Conservation (phyloP, 164 flowering plant species). For the Cinnamomum chago region DNA sequence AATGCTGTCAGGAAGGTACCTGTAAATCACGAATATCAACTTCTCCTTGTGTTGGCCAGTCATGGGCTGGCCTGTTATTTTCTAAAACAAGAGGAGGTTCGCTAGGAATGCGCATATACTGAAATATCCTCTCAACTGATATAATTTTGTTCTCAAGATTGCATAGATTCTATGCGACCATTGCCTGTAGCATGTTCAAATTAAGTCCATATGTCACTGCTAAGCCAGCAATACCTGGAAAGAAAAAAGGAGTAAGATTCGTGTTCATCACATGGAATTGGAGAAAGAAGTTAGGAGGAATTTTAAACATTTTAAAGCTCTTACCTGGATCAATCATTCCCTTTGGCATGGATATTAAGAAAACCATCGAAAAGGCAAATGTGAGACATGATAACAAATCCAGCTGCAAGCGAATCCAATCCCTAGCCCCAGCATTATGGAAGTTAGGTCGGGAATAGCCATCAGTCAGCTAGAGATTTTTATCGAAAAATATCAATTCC, state of each 20-base stretch:
- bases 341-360: constrained; percentile 35
- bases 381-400: constrained; percentile 31
- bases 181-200: constrained; percentile 28
- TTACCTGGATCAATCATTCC: constrained; percentile 37
- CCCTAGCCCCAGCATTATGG: constrained; percentile 29
- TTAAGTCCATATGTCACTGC: constrained; percentile 50
- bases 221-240: constrained; percentile 42
- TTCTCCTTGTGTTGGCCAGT: constrained; percentile 24
- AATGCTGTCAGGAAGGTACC: constrained; percentile 4
- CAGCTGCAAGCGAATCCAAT: constrained; percentile 45
- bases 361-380: constrained; percentile 34
- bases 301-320: background rate
- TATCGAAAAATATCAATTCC: constrained; percentile 31
- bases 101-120: constrained; percentile 27
- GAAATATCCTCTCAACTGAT: constrained; percentile 37
- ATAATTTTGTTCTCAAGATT: constrained; percentile 44
- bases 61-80: constrained; percentile 16
- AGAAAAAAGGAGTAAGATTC: constrained; percentile 3
- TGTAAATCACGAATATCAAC: constrained; percentile 21
- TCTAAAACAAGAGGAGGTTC: constrained; percentile 28
- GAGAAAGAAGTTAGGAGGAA: background rate
- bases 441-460: constrained; percentile 32
- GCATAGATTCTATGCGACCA: constrained; percentile 35
- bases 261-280: background rate
- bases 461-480: constrained; percentile 24